Evolutionary conservation across 192 early-diverging fungal genomes (phyloP).

Genomic region (Rhizophagus clarus): DNA sequence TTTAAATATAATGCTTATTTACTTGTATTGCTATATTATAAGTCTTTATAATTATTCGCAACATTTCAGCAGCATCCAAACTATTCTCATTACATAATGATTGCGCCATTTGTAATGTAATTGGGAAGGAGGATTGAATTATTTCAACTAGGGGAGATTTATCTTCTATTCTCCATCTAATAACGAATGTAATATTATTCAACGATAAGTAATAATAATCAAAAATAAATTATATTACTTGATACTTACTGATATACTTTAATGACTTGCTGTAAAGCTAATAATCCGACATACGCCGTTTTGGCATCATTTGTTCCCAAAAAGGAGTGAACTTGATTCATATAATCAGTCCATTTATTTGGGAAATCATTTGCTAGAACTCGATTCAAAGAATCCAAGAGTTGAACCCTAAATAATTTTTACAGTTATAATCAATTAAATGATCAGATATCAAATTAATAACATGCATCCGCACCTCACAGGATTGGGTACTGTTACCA

Average conservation of each 20-base stretch:
- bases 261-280: slow-evolving; percentile 79
- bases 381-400: slow-evolving; percentile 73
- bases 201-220: slow-evolving; percentile 4
- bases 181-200: slow-evolving; percentile 8
- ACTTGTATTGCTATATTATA: slow-evolving; percentile 75
- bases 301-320: slow-evolving; percentile 67
- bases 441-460: background rate
- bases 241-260: slow-evolving; percentile 71
- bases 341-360: slow-evolving; percentile 79
- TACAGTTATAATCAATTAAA: slow-evolving; percentile 22
- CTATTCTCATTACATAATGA: slow-evolving; percentile 61
- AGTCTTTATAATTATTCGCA: slow-evolving; percentile 83
- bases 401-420: slow-evolving; percentile 57
- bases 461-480: slow-evolving; percentile 59
- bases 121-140: slow-evolving; percentile 75
- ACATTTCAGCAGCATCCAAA: slow-evolving; percentile 79
- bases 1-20: background rate
- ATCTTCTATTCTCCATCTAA: slow-evolving; percentile 66
- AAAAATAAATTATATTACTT: background rate
- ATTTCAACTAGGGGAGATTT: slow-evolving; percentile 72
- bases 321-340: slow-evolving; percentile 62
- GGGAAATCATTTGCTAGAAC: slow-evolving; percentile 82
- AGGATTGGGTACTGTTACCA: slow-evolving; percentile 56
- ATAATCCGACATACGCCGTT: slow-evolving; percentile 74
- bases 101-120: slow-evolving; percentile 75